phyloP scores from a whole-genome alignment of 2,329 filamentous ascomycete species.

The Monilinia laxa region DNA sequence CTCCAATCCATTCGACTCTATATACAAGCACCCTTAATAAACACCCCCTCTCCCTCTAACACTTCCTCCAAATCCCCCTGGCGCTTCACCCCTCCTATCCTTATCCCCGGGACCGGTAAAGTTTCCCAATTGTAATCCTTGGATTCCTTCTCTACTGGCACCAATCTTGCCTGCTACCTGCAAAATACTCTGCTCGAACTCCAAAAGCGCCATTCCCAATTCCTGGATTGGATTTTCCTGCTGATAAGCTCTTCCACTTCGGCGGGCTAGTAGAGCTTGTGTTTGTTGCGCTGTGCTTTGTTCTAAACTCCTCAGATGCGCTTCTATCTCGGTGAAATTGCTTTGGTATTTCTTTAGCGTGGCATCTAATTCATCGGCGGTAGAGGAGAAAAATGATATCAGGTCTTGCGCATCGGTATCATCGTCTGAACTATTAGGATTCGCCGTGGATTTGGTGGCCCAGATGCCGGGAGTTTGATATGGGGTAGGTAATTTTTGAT shows the following conservation, averaged over 20 bases:
- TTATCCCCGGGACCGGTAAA: slow-evolving; percentile 27
- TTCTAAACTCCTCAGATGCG: slow-evolving; percentile 64
- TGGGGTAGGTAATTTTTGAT: slow-evolving; percentile 65
- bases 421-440: slow-evolving; percentile 39
- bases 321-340: slow-evolving; percentile 63
- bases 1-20: not conserved
- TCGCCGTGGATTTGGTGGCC: slow-evolving; percentile 46
- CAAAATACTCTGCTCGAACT: slow-evolving; percentile 65
- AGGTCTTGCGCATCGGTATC: slow-evolving; percentile 57
- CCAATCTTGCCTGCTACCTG: slow-evolving; percentile 62
- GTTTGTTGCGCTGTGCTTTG: slow-evolving; percentile 59
- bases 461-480: slow-evolving; percentile 47
- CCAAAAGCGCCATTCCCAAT: slow-evolving; percentile 59
- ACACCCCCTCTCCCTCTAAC: slow-evolving; percentile 14
- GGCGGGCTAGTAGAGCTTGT: slow-evolving; percentile 50
- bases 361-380: slow-evolving; percentile 60
- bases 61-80: not conserved
- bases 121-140: slow-evolving; percentile 53
- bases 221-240: slow-evolving; percentile 50
- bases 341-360: slow-evolving; percentile 58
- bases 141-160: slow-evolving; percentile 58
- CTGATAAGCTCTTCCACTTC: slow-evolving; percentile 43
- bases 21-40: slow-evolving; percentile 10
- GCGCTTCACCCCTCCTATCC: not conserved
- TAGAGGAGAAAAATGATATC: slow-evolving; percentile 62